Conservation (phyloP, 345 rosid species). For the Citrus sinensis region DVS_A1.0 CM039168.1:26539501-26540000, state of each 20-base stretch:
- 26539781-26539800: conserved; percentile 70
- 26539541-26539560: too few relatives aligned
- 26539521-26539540: too few relatives aligned
- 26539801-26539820: conserved; percentile 35
- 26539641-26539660: background rate
- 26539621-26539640: too few relatives aligned
- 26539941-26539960: background rate
- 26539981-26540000: background rate
- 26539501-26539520: too few relatives aligned
- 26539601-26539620: background rate
- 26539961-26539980: background rate
- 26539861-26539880: background rate
- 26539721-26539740: background rate
- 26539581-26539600: too few relatives aligned
- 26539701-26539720: background rate
- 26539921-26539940: background rate
- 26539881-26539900: background rate
- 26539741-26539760: conserved; percentile 74
- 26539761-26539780: conserved; percentile 72
- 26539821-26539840: background rate
- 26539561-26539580: too few relatives aligned
- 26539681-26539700: background rate
- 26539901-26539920: background rate
- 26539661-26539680: conserved; percentile 14
- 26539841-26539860: background rate